These are phyloP conservation scores for Wickerhamiella lipophila DNA, from an alignment of 805 yeast species.

Conservation along the genomic window DNA sequence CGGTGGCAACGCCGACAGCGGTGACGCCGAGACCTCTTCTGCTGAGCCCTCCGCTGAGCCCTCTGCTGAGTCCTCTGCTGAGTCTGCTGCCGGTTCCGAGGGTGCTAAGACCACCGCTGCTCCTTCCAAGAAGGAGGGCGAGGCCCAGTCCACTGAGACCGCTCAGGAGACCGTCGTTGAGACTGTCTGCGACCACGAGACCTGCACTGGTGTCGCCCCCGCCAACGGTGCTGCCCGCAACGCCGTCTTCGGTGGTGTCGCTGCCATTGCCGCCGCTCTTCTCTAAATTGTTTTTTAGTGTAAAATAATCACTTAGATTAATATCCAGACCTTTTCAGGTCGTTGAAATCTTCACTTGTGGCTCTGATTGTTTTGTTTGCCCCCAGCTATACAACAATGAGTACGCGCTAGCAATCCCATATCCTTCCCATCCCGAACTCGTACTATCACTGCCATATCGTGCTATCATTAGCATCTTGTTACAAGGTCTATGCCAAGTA, in stretches of 20 bases:
- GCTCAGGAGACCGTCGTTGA: constrained; percentile 11
- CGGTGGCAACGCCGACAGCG: no score
- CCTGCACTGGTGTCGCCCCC: constrained; percentile 11
- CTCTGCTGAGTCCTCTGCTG: no score
- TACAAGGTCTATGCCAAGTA: no score
- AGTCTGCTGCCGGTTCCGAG: not conserved
- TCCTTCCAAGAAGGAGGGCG: not conserved
- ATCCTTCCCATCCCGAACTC: no score
- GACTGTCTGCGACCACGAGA: constrained; percentile 10
- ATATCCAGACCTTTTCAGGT: not conserved
- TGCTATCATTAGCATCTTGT: no score
- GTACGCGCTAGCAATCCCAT: no score
- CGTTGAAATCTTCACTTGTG: no score
- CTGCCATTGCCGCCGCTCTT: constrained; percentile 2
- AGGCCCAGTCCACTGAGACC: constrained; percentile 5
- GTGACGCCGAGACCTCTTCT: no score
- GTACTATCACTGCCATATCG: no score
- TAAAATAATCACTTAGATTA: not conserved
- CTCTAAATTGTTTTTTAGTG: not conserved
- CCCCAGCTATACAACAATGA: no score
- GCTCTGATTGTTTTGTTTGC: no score
- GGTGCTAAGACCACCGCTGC: constrained; percentile 2
- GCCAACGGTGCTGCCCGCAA: constrained; percentile 12
- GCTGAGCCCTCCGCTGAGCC: no score
- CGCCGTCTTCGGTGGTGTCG: constrained; percentile 3